Conservation (phyloP, 176 grass and related monocot genomes). For the Calamus simplicifolius region DNA sequence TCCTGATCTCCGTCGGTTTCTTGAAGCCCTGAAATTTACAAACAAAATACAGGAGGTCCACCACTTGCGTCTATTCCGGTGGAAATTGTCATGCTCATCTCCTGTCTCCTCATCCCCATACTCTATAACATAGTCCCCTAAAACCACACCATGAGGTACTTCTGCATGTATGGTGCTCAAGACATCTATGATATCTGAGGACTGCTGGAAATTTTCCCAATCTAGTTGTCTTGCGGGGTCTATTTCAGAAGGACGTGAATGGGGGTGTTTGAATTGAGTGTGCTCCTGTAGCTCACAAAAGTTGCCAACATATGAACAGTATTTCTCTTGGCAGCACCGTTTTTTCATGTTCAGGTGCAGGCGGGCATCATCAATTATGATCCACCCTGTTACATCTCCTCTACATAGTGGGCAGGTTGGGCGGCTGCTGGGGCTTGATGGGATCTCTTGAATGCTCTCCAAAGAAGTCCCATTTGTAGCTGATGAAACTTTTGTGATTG, state of each 20-base stretch:
- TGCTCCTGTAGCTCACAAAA: conserved; percentile 90
- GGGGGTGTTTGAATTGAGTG: conserved; percentile 72
- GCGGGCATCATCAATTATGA: conserved; percentile 65
- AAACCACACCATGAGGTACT: conserved; percentile 77
- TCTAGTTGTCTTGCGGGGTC: conserved; percentile 77
- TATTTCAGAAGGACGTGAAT: conserved; percentile 87
- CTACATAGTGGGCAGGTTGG: conserved; percentile 81
- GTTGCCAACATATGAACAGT: conserved; percentile 64
- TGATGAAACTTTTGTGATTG: conserved; percentile 44
- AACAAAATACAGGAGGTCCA: conserved; percentile 72
- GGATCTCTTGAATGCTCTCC: conserved; percentile 59
- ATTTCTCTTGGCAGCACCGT: conserved; percentile 74
- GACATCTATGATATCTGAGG: conserved; percentile 95
- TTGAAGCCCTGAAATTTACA: conserved; percentile 68
- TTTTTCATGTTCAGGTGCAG: conserved; percentile 80
- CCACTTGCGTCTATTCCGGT: conserved; percentile 56
- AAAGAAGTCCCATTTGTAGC: conserved; percentile 34
- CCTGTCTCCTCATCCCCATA: conserved; percentile 87
- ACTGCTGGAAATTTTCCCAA: conserved; percentile 98
- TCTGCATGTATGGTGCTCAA: conserved; percentile 89
- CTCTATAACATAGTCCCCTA: conserved; percentile 97
- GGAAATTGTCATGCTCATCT: conserved; percentile 71
- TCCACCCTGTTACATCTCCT: conserved; percentile 87
- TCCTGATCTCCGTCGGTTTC: conserved; percentile 54
- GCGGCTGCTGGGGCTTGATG: conserved; percentile 46